These are phyloP conservation scores for Ophiostoma angusticollis DNA, from an alignment of 2,329 filamentous ascomycete species.

Conservation along the genomic window DNA sequence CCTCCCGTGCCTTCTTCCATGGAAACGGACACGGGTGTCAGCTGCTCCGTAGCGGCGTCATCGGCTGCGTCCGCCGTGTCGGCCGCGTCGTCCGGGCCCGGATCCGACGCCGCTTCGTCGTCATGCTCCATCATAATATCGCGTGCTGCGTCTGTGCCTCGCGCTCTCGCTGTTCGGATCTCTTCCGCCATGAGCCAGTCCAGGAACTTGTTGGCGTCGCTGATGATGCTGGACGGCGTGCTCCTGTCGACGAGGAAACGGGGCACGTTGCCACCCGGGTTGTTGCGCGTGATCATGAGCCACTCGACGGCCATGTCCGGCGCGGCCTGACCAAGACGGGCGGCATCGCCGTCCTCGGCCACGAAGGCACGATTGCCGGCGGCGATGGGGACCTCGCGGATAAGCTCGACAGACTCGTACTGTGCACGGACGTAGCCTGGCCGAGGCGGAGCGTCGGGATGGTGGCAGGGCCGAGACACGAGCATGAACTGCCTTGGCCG, in stretches of 20 bases:
- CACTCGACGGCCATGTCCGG: conserved; percentile 54
- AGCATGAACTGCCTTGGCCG: conserved; percentile 66
- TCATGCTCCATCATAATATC: conserved; percentile 6
- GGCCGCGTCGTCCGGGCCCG: too few relatives aligned
- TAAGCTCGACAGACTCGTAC: conserved; percentile 87
- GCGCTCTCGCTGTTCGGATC: conserved; percentile 13
- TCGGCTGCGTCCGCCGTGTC: conserved; percentile 16
- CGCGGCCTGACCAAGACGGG: too few relatives aligned
- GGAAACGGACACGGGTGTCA: conserved; percentile 2
- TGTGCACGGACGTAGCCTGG: conserved; percentile 67
- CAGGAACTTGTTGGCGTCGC: conserved; percentile 68
- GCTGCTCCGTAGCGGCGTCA: conserved; percentile 11
- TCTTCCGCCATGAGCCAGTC: conserved; percentile 47
- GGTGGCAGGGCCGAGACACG: conserved; percentile 70
- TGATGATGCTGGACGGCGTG: conserved; percentile 67
- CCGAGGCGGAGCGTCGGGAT: conserved; percentile 58
- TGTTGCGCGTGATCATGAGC: conserved; percentile 85
- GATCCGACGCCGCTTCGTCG: conserved; percentile 12
- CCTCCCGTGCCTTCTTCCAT: conserved; percentile 8
- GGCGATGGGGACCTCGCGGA: conserved; percentile 59
- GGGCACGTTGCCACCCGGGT: conserved; percentile 78
- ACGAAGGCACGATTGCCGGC: conserved; percentile 16
- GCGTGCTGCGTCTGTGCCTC: conserved; percentile 3
- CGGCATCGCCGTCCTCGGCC: conserved; percentile 22
- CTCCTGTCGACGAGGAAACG: conserved; percentile 85